Percentiles rank a stretch among this genome's conserved stretches.
These are phyloP conservation scores for Carex sylvatica DNA, from an alignment of 202 grass and related monocot genomes.

Conservation along the genomic window DNA sequence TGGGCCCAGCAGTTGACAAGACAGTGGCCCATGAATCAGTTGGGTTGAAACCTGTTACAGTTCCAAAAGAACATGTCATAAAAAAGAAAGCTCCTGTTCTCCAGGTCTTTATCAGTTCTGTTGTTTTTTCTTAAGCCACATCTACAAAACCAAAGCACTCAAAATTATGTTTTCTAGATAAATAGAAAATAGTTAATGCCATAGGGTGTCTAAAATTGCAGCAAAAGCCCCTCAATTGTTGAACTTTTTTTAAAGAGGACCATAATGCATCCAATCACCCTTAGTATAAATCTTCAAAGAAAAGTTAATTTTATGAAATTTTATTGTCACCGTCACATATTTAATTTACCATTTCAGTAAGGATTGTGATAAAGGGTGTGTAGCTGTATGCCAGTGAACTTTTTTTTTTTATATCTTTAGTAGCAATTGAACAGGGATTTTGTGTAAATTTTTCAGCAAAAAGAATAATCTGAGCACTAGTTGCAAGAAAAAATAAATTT, in stretches of 20 bases:
- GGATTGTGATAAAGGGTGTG: background rate
- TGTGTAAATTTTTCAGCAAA: background rate
- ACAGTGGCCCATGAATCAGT: conserved; percentile 76
- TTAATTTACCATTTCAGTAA: background rate
- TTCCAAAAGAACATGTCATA: conserved; percentile 71
- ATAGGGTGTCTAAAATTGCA: background rate
- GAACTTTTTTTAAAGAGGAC: background rate
- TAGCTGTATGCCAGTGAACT: background rate
- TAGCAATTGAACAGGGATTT: background rate
- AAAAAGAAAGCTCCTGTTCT: conserved; percentile 88
- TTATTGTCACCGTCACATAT: background rate
- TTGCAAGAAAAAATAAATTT: background rate
- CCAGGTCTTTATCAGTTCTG: conserved; percentile 45
- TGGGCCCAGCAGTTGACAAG: conserved; percentile 91
- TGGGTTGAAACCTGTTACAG: conserved; percentile 64
- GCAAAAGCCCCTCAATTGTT: background rate
- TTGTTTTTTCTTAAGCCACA: background rate
- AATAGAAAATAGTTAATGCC: background rate
- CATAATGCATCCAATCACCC: background rate
- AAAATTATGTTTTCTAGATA: background rate
- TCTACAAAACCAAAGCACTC: background rate
- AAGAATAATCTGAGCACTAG: background rate
- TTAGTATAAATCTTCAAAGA: background rate
- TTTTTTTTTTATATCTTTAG: background rate
- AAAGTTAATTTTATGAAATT: background rate